These are phyloP conservation scores for Dactylellina leptospora DNA, from an alignment of 2,329 filamentous ascomycete species.

Conservation along the genomic window DNA sequence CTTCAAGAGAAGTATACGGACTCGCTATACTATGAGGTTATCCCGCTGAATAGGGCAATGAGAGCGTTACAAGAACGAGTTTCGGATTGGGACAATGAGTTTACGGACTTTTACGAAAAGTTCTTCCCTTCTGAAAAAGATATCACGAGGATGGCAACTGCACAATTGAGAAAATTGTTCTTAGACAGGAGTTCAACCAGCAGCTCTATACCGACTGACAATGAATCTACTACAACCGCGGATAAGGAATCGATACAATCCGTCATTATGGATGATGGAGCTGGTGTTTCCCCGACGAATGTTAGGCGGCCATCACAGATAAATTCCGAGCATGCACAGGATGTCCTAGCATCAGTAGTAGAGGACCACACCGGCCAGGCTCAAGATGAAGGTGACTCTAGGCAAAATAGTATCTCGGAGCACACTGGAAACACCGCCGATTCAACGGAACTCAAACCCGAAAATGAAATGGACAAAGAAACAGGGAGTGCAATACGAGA, in stretches of 20 bases:
- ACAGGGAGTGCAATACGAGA: slow-evolving; percentile 11
- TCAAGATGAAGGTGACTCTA: slow-evolving; percentile 15
- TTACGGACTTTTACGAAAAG: slow-evolving; percentile 88
- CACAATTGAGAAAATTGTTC: slow-evolving; percentile 95
- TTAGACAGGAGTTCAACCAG: slow-evolving; percentile 79
- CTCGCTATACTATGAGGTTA: slow-evolving; percentile 95
- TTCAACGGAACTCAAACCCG: slow-evolving; percentile 37
- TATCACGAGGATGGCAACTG: slow-evolving; percentile 86
- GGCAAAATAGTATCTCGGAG: slow-evolving; percentile 47
- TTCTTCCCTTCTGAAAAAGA: slow-evolving; percentile 96
- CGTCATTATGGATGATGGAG: slow-evolving; percentile 43
- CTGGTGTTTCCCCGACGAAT: slow-evolving; percentile 35
- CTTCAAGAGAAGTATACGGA: slow-evolving; percentile 90
- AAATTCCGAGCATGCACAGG: slow-evolving; percentile 67
- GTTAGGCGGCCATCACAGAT: slow-evolving; percentile 36
- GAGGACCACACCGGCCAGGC: slow-evolving; percentile 67
- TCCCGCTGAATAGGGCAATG: slow-evolving; percentile 88
- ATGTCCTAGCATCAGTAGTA: slow-evolving; percentile 72
- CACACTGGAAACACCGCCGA: slow-evolving; percentile 24
- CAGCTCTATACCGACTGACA: slow-evolving; percentile 73
- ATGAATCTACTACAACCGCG: slow-evolving; percentile 69
- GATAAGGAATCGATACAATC: slow-evolving; percentile 50
- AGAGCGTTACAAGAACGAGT: slow-evolving; percentile 92
- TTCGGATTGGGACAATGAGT: slow-evolving; percentile 89
- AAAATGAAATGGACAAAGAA: slow-evolving; percentile 21